Evolutionary conservation across 176 grass and related monocot species (phyloP).

Genomic region (Phoenix roebelenii): DNA sequence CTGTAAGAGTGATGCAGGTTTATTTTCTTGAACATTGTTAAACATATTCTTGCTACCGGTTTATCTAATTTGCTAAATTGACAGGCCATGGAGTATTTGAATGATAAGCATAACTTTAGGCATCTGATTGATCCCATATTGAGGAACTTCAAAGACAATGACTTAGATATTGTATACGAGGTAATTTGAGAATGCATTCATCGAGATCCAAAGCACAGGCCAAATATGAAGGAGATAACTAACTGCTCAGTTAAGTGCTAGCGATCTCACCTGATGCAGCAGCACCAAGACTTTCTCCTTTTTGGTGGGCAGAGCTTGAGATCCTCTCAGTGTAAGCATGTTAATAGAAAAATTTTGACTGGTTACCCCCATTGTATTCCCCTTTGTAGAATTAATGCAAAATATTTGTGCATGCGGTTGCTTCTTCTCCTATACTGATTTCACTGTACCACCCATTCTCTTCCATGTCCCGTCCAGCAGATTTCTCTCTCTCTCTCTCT

Average conservation of each 20-base stretch:
- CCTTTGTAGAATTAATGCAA: too few species aligned
- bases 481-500: too few species aligned
- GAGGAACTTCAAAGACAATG: constrained; percentile 32
- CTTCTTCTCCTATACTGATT: too few species aligned
- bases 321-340: too few species aligned
- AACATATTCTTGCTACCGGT: too few species aligned
- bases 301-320: constrained; percentile 87
- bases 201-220: constrained; percentile 32
- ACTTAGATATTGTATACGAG: constrained; percentile 57
- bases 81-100: constrained; percentile 57
- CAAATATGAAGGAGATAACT: constrained; percentile 51
- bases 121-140: constrained; percentile 46
- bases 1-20: background rate
- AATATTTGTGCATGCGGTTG: too few species aligned
- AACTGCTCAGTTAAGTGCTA: constrained; percentile 32
- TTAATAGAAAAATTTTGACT: too few species aligned
- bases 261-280: constrained; percentile 60
- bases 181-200: constrained; percentile 57
- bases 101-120: constrained; percentile 32
- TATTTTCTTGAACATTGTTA: too few species aligned
- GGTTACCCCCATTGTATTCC: too few species aligned
- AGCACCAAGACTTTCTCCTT: constrained; percentile 59
- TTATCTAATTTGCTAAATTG: background rate
- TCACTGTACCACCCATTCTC: too few species aligned
- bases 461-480: too few species aligned